Evolutionary conservation across 371 early-diverging fungal species (phyloP).

Genomic region (Saksenaea oblongispora): DNA sequence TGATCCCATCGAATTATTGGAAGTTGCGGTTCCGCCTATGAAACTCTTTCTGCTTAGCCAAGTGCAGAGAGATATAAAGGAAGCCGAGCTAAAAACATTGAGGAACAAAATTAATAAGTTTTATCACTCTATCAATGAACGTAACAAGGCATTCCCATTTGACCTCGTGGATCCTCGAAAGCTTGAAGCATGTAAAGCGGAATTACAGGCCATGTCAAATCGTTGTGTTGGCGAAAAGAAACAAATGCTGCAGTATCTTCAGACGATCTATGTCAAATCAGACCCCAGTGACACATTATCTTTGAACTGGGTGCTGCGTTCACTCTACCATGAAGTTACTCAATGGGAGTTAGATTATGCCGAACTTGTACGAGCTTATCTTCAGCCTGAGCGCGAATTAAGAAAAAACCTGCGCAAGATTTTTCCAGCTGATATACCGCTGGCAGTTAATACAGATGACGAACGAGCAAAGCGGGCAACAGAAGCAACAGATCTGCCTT

Average conservation of each 20-base stretch:
- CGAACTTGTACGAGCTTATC: conserved; percentile 70
- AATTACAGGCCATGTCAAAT: conserved; percentile 62
- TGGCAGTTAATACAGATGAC: conserved; percentile 25
- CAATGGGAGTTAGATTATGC: conserved; percentile 87
- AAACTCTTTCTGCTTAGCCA: conserved; percentile 65
- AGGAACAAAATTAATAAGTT: conserved; percentile 66
- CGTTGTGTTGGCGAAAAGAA: conserved; percentile 79
- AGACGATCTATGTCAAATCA: conserved; percentile 77
- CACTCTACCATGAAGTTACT: conserved; percentile 73
- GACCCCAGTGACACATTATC: conserved; percentile 79
- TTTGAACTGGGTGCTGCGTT: conserved; percentile 73
- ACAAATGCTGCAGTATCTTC: conserved; percentile 77
- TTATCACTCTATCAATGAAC: conserved; percentile 74
- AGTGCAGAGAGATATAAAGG: conserved; percentile 59
- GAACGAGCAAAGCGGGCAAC: conserved; percentile 46
- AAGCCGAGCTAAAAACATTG: conserved; percentile 61
- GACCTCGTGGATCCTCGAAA: conserved; percentile 69
- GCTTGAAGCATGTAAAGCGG: conserved; percentile 64
- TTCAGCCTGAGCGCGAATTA: conserved; percentile 78
- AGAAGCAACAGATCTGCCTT: conserved; percentile 39
- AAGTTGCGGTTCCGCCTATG: conserved; percentile 86
- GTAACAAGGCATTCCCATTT: conserved; percentile 66
- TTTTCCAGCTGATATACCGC: conserved; percentile 55
- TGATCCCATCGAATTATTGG: conserved; percentile 75
- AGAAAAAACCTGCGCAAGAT: conserved; percentile 68